These are phyloP conservation scores for Pyrus communis DNA, from an alignment of 306 rosid species.

Conservation along the genomic window DNA sequence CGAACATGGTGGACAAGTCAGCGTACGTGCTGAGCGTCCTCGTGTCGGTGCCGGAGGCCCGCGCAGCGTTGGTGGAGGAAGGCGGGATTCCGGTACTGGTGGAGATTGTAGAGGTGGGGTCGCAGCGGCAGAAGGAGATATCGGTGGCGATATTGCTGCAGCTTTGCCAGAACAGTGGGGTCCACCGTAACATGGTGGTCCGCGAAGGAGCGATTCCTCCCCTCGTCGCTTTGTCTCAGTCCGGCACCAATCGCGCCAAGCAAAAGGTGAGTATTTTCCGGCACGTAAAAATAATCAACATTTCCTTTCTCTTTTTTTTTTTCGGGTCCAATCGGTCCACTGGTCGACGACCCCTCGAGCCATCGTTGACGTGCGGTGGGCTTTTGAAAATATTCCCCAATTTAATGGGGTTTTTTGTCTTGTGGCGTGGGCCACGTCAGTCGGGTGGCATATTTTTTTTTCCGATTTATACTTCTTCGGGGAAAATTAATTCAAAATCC, in stretches of 20 bases:
- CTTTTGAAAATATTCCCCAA: slow-evolving; percentile 3
- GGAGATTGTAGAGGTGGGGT: slow-evolving; percentile 83
- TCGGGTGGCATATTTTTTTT: neutral
- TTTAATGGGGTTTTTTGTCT: neutral
- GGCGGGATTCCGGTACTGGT: slow-evolving; percentile 89
- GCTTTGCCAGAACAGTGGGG: slow-evolving; percentile 63
- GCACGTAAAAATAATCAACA: neutral
- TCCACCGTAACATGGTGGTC: slow-evolving; percentile 67
- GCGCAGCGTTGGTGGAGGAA: slow-evolving; percentile 70
- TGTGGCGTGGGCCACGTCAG: slow-evolving; percentile 16
- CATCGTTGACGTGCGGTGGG: slow-evolving; percentile 32
- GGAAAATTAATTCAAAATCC: neutral
- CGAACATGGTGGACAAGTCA: slow-evolving; percentile 92
- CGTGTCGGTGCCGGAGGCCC: slow-evolving; percentile 63
- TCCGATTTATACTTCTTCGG: neutral
- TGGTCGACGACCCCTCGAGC: slow-evolving; percentile 9
- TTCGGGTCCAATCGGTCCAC: neutral
- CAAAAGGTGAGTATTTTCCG: slow-evolving; percentile 59
- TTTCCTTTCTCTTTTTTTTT: neutral
- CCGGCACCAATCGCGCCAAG: slow-evolving; percentile 96
- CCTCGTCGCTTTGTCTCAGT: slow-evolving; percentile 73
- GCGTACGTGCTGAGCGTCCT: slow-evolving; percentile 79
- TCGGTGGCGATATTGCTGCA: slow-evolving; percentile 63
- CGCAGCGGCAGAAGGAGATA: slow-evolving; percentile 85
- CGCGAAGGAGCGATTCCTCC: slow-evolving; percentile 99